A percentile compares a stretch with the other conserved stretches of the same genome.
Evolutionary conservation across 225 moss, liverwort and hornwort genomes (phyloP).

Genomic region (Climacium dendroides): DNA sequence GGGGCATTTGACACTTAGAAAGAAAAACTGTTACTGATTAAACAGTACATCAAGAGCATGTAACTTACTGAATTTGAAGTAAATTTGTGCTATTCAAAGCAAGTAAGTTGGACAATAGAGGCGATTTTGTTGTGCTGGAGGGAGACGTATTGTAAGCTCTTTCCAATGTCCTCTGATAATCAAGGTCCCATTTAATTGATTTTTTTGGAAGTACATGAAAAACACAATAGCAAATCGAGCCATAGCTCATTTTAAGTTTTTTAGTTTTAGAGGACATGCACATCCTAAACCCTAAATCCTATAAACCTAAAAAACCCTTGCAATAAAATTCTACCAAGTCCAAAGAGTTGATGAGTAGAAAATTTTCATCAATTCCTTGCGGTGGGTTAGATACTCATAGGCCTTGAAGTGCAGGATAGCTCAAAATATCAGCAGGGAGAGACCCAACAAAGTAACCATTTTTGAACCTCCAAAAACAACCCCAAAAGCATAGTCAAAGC

Average conservation of each 20-base stretch:
- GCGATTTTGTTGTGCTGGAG: conserved; percentile 25
- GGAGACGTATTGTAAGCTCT: neutral
- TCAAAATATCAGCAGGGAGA: conserved; percentile 5
- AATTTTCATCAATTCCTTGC: neutral
- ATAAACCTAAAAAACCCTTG: neutral
- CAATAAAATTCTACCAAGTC: neutral
- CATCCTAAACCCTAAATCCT: neutral
- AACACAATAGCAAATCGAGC: neutral
- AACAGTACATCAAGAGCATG: neutral
- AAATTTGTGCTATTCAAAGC: neutral
- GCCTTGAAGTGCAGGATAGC: conserved; percentile 7
- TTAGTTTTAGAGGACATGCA: neutral
- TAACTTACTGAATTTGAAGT: conserved; percentile 6
- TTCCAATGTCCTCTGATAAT: neutral
- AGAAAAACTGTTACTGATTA: neutral
- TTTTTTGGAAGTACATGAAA: conserved; percentile 31
- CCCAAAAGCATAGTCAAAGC: neutral
- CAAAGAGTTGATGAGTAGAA: neutral
- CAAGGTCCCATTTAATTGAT: conserved; percentile 37
- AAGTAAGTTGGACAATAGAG: neutral
- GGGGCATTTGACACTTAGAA: neutral
- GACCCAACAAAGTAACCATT: neutral
- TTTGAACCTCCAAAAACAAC: neutral
- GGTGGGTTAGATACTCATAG: neutral
- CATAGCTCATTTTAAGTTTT: neutral